phyloP scores from a whole-genome alignment of 2,329 filamentous ascomycete genomes.

The Biscogniauxia mediterranea region DNA sequence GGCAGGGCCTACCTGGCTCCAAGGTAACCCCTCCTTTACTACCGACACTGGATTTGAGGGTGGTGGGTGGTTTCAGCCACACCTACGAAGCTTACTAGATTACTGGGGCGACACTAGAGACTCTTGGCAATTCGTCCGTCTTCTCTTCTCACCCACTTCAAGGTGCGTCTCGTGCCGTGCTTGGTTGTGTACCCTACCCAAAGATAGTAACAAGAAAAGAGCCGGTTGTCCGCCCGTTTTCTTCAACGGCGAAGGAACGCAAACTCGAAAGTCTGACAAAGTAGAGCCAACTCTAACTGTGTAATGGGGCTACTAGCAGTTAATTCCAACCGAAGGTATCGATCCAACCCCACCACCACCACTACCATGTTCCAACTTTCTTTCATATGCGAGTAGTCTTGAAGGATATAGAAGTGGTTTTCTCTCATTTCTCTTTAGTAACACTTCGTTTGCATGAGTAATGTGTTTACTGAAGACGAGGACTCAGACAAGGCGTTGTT shows the following conservation, averaged over 20 bases:
- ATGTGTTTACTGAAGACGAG: too few species aligned
- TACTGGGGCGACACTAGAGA: slow-evolving; percentile 6
- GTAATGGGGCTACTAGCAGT: neutral
- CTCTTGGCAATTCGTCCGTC: slow-evolving; percentile 4
- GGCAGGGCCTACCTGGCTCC: neutral
- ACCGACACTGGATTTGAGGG: slow-evolving; percentile 1
- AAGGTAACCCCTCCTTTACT: neutral
- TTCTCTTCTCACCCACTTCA: slow-evolving; percentile 8
- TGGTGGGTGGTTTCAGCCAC: slow-evolving; percentile 19
- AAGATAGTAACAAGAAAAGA: slow-evolving; percentile 2
- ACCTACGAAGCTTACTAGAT: slow-evolving; percentile 1
- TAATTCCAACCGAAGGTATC: neutral
- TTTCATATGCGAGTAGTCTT: too few species aligned
- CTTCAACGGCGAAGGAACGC: neutral
- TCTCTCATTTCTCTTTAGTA: too few species aligned
- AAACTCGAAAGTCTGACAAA: neutral
- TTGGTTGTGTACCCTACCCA: neutral
- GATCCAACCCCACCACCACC: too few species aligned
- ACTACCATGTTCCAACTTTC: too few species aligned
- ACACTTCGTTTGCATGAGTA: too few species aligned
- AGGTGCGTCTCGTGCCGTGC: neutral
- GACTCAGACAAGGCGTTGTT: too few species aligned
- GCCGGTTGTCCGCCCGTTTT: neutral
- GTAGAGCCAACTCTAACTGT: neutral
- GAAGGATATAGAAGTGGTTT: too few species aligned